phyloP scores from a whole-genome alignment of 805 yeast genomes.

The Teunomyces pallodes region DNA sequence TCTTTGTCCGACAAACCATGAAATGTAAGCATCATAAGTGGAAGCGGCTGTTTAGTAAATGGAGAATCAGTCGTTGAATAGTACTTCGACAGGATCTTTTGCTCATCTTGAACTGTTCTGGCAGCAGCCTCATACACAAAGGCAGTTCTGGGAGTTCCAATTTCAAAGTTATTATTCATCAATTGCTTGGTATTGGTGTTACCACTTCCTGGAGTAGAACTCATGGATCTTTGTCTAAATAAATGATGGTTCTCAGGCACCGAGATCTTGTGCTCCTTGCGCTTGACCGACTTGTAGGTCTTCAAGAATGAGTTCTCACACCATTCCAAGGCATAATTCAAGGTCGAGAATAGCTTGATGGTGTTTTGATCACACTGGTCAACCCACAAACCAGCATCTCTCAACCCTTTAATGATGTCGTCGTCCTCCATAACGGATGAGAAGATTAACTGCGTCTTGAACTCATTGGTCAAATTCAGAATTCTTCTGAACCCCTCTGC shows the following conservation, averaged over 20 bases:
- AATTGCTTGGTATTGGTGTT: constrained; percentile 8
- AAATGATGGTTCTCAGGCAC: constrained; percentile 9
- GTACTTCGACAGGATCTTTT: constrained; percentile 45
- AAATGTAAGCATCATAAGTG: constrained; percentile 62
- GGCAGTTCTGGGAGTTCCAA: constrained; percentile 53
- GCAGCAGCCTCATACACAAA: constrained; percentile 54
- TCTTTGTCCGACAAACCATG: constrained; percentile 53
- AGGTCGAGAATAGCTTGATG: constrained; percentile 67
- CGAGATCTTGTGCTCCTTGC: constrained; percentile 11
- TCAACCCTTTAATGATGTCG: constrained; percentile 64
- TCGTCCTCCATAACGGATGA: constrained; percentile 73
- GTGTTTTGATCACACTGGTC: constrained; percentile 24
- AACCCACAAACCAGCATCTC: constrained; percentile 80
- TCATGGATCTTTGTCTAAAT: constrained; percentile 7
- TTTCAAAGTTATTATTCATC: constrained; percentile 19
- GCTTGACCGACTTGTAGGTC: constrained; percentile 47
- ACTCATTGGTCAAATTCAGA: constrained; percentile 69
- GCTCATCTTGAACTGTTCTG: constrained; percentile 43
- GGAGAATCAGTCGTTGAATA: constrained; percentile 36
- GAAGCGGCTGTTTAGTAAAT: constrained; percentile 54
- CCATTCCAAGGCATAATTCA: constrained; percentile 92
- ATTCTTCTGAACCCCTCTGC: constrained; percentile 93
- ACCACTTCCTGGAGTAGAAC: constrained; percentile 5
- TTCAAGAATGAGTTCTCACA: constrained; percentile 87
- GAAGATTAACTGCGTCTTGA: constrained; percentile 67